A percentile compares a stretch with the other conserved stretches of the same genome.
phyloP scores from a whole-genome alignment of 1,284 basidiomycete genomes.

The Austroboletus novae-zelandiae region DNA sequence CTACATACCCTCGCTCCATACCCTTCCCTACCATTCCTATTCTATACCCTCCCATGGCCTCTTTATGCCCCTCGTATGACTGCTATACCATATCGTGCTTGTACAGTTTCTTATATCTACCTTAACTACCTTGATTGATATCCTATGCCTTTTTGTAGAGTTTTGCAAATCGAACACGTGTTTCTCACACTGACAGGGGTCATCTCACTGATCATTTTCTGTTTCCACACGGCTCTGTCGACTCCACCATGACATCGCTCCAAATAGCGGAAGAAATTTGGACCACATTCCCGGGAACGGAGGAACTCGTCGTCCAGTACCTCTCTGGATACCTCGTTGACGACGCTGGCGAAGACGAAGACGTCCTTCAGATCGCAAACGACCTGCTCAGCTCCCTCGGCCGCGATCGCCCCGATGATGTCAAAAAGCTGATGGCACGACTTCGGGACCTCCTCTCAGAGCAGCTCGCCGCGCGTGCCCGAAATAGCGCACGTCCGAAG shows the following conservation, averaged over 20 bases:
- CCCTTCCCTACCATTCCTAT: conserved; percentile 9
- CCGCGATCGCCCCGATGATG: conserved; percentile 48
- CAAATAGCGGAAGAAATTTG: conserved; percentile 65
- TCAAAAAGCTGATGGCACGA: conserved; percentile 65
- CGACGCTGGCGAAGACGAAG: conserved; percentile 90
- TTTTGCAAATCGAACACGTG: no score
- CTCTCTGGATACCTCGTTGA: conserved; percentile 90
- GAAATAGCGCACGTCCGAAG: conserved; percentile 56
- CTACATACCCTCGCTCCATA: conserved; percentile 8
- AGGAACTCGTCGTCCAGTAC: conserved; percentile 92
- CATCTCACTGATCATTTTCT: background rate
- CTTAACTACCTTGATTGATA: conserved; percentile 23
- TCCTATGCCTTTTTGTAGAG: conserved; percentile 4
- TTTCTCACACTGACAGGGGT: conserved; percentile 1
- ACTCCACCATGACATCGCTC: conserved; percentile 21
- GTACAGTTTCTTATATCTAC: conserved; percentile 24
- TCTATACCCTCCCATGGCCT: conserved; percentile 21
- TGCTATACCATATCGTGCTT: conserved; percentile 31
- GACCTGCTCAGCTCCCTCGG: conserved; percentile 77
- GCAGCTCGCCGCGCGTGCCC: conserved; percentile 55
- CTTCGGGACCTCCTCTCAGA: conserved; percentile 68
- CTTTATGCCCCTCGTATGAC: conserved; percentile 18
- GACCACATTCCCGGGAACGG: conserved; percentile 78
- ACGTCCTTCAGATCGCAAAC: conserved; percentile 77
- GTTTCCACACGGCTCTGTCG: no score